Evolutionary conservation across 129 eudicot species (phyloP), one percentile per base, ranked within the genome.

Genomic region (Chrysanthemum makinoi): DNA sequence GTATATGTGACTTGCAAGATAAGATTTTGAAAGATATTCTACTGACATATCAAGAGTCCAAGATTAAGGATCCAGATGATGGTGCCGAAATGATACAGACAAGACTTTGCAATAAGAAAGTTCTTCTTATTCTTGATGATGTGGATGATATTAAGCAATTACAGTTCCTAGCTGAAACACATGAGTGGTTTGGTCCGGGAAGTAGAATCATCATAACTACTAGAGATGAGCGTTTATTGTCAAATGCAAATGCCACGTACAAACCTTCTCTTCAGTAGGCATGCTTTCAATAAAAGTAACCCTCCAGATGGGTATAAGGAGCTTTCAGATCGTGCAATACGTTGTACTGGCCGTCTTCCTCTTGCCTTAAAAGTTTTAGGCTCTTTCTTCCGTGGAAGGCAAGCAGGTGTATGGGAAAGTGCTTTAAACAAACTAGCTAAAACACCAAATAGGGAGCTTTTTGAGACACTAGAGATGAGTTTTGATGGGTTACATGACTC

Each of bases 51-150:
- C 48, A 2, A 3, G 44, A 3, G 66, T 26, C 11, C 44, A 12
- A 26, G 43, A 12, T 26, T 28, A 5, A 14, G 19, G 66, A 15
- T 62, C 66, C 66, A 6, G 66, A 62, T n/a, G 9, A 13, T 3
- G 66, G 66, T 17, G 47, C 66, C 46, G 16, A 13, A n/a, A 62
- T 30, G 17, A 28, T 62, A 62, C 48, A 18, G 18, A 6, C 8
- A 33, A 48, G 51, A 48, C 28, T 68, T 16, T 15, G 62, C 62
- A 49, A 46, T 17, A 69, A 69, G 39, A 77, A 26, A 63, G 70
- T 74, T 74, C 71, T 73, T 49, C 48, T 74, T 62, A 70, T 74
- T 63, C 78, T 74, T 30, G 78, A 74, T 53, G 78, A 74, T 28
- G 78, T 74, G 24, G 71, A 74, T 52, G 24, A 74, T 33, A 19